These are phyloP conservation scores for Malus hybrid DNA, from an alignment of 331 rosid species.

Conservation along the genomic window DNA sequence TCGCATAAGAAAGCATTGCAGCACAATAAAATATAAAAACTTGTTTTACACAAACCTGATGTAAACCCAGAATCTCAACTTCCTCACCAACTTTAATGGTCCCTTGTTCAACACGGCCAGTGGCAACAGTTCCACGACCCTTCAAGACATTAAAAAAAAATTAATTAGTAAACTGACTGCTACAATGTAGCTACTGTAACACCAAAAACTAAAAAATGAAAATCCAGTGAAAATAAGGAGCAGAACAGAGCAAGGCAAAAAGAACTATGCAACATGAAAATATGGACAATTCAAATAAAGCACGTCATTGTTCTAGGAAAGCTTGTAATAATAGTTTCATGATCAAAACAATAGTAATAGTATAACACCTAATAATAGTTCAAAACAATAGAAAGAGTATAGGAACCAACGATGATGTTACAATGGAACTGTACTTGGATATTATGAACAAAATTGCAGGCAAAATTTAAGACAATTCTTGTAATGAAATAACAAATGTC, in stretches of 20 bases:
- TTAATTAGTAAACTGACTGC: neutral
- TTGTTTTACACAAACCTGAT: slow-evolving; percentile 45
- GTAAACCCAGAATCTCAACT: slow-evolving; percentile 87
- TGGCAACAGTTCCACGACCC: slow-evolving; percentile 99
- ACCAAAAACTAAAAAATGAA: neutral
- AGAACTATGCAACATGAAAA: neutral
- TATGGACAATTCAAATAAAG: neutral
- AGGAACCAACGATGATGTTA: neutral
- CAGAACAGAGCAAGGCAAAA: neutral
- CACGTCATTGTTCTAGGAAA: neutral
- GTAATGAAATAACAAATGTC: neutral
- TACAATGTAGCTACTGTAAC: neutral
- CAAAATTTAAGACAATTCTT: neutral
- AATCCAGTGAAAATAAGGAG: neutral
- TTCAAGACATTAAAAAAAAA: slow-evolving; percentile 26
- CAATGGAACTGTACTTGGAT: neutral
- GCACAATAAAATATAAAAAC: neutral
- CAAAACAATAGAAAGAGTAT: neutral
- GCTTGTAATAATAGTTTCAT: neutral
- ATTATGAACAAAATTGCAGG: neutral
- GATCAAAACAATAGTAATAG: neutral
- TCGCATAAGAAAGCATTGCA: neutral
- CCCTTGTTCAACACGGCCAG: slow-evolving; percentile 98
- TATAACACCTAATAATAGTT: neutral
- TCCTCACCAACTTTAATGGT: slow-evolving; percentile 87